Conservation (phyloP, 2,329 filamentous ascomycete genomes). For the Gyromitra esculenta region DNA sequence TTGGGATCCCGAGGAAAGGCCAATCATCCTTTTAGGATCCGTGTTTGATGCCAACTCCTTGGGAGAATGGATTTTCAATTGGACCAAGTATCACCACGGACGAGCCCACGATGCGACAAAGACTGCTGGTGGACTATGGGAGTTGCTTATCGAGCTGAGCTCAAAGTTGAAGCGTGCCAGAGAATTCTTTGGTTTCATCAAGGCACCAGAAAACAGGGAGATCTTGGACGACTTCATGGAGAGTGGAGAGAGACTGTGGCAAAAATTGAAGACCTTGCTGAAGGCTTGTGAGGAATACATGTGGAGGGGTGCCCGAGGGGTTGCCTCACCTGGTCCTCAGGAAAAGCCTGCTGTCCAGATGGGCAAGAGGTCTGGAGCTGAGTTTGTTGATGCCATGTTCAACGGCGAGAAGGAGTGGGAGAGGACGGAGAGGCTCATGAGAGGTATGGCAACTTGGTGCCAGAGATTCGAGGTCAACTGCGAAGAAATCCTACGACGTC, state of each 20-base stretch:
- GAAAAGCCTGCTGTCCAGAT: constrained; percentile 75
- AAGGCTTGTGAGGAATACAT: constrained; percentile 94
- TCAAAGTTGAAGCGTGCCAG: constrained; percentile 93
- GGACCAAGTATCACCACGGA: constrained; percentile 87
- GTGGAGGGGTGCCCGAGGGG: constrained; percentile 82
- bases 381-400: constrained; percentile 96
- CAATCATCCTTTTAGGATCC: constrained; percentile 91
- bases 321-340: constrained; percentile 62
- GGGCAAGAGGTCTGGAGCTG: constrained; percentile 89
- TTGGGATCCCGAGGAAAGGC: constrained; percentile 94
- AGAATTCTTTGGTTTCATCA: constrained; percentile 73
- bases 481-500: constrained; percentile 80
- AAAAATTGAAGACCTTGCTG: constrained; percentile 84
- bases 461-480: constrained; percentile 96
- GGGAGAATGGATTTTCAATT: constrained; percentile 99
- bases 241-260: constrained; percentile 84
- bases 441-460: constrained; percentile 85
- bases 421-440: constrained; percentile 92
- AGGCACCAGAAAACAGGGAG: constrained; percentile 76
- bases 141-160: constrained; percentile 89
- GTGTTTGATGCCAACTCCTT: constrained; percentile 98
- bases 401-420: constrained; percentile 89
- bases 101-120: constrained; percentile 84
- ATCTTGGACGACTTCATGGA: constrained; percentile 90
- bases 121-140: constrained; percentile 93